phyloP scores from a whole-genome alignment of 1,139 yeast genomes.

The Protomyces macrosporus region DNA sequence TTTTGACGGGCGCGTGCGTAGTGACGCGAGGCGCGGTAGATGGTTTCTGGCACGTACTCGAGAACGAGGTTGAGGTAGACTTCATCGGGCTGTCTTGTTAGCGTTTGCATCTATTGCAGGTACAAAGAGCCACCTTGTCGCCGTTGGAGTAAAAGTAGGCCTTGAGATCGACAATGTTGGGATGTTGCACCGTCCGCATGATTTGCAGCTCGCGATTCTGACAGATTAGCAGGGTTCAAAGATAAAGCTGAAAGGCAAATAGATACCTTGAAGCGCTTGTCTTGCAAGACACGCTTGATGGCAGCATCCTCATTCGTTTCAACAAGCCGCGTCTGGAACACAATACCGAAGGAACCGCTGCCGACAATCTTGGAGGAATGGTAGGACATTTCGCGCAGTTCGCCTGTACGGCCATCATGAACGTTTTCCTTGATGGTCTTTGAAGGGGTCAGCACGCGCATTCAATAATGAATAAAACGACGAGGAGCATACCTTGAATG shows the following conservation, averaged over 20 bases:
- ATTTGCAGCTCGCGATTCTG: conserved; percentile 87
- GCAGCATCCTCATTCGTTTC: conserved; percentile 81
- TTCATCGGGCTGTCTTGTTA: conserved; percentile 48
- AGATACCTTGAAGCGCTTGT: conserved; percentile 68
- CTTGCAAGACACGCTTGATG: conserved; percentile 89
- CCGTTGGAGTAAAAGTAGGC: conserved; percentile 86
- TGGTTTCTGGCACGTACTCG: conserved; percentile 91
- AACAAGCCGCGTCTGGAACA: conserved; percentile 70
- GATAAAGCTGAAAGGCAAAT: neutral
- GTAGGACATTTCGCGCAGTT: conserved; percentile 55
- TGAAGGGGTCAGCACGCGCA: too few relatives aligned
- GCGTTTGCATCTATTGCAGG: neutral
- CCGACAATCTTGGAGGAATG: conserved; percentile 85
- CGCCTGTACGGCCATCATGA: conserved; percentile 69
- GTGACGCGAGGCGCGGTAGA: conserved; percentile 84
- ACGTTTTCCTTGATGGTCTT: conserved; percentile 66
- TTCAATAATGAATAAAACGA: too few relatives aligned
- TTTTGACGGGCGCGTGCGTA: conserved; percentile 63
- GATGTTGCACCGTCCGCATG: conserved; percentile 83
- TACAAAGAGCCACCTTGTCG: conserved; percentile 35
- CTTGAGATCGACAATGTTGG: conserved; percentile 79
- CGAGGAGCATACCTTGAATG: neutral
- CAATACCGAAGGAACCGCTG: conserved; percentile 96
- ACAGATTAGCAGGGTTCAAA: neutral
- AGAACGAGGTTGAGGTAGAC: conserved; percentile 79